These are phyloP conservation scores for Diphasiastrum complanatum DNA, from an alignment of 83 land plant species.

Conservation along the genomic window DNA sequence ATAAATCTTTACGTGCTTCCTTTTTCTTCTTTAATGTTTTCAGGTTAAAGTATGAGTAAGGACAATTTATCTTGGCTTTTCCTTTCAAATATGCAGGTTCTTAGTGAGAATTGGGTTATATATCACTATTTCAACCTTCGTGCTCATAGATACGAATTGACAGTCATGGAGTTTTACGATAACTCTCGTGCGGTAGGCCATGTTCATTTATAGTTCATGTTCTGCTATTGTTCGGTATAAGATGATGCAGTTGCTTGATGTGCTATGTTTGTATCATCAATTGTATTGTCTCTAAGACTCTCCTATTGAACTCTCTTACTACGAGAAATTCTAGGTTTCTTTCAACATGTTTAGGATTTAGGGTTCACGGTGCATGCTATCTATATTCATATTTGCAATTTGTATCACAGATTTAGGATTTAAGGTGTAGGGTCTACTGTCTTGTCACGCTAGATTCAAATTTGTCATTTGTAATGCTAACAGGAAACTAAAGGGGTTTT, in stretches of 20 bases:
- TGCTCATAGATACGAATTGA: conserved; percentile 87
- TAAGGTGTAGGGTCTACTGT: no score
- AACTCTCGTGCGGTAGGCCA: conserved; percentile 77
- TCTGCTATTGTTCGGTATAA: not conserved
- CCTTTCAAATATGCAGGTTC: conserved; percentile 49
- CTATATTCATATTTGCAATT: no score
- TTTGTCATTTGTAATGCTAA: not conserved
- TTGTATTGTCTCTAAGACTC: no score
- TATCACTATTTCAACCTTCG: conserved; percentile 95
- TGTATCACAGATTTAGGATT: no score
- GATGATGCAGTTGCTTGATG: not conserved
- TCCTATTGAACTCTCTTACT: no score
- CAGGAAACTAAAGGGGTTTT: conserved; percentile 83
- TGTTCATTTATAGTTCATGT: conserved; percentile 2
- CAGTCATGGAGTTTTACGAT: conserved; percentile 93
- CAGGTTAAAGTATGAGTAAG: not conserved
- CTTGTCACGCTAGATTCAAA: conserved; percentile 1
- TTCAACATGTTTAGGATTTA: no score
- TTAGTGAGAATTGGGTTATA: conserved; percentile 96
- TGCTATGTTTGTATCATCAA: not conserved
- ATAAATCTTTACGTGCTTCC: not conserved
- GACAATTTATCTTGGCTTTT: not conserved
- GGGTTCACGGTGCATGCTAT: no score
- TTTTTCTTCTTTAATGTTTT: not conserved
- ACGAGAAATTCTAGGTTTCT: no score